Evolutionary conservation across 176 grass and related monocot species (phyloP).

Genomic region (Triticum timopheevii): DNA sequence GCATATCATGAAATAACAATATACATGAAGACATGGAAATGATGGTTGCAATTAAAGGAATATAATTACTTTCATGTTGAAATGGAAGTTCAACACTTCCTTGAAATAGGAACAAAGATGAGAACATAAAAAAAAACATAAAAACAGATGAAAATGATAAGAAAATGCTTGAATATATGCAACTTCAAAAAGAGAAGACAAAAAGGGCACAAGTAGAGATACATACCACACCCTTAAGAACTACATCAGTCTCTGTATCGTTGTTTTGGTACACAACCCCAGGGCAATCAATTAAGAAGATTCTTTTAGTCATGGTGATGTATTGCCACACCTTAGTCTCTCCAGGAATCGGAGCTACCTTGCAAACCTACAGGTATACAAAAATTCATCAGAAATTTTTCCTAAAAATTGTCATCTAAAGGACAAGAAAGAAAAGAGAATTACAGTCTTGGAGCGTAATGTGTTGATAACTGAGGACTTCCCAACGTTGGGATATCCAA

Average conservation of each 20-base stretch:
- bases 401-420: constrained; percentile 49
- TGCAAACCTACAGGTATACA: constrained; percentile 75
- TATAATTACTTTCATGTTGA: not conserved
- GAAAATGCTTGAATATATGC: constrained; percentile 7
- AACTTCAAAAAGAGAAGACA: not conserved
- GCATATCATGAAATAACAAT: not conserved
- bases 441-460: constrained; percentile 94
- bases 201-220: not conserved
- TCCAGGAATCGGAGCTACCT: constrained; percentile 93
- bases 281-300: constrained; percentile 96
- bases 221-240: constrained; percentile 98
- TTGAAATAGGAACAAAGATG: not conserved
- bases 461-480: constrained; percentile 99
- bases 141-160: not conserved
- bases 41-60: not conserved
- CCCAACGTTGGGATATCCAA: constrained; percentile 97
- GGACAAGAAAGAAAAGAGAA: constrained; percentile 9
- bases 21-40: not conserved
- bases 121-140: not conserved
- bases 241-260: constrained; percentile 96
- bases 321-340: constrained; percentile 99
- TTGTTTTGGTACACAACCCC: constrained; percentile 95
- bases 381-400: constrained; percentile 15
- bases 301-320: constrained; percentile 93
- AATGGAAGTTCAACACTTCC: not conserved